These are phyloP conservation scores for Bimuria novae-zelandiae DNA, from an alignment of 2,329 filamentous ascomycete genomes.

Conservation along the genomic window DNA sequence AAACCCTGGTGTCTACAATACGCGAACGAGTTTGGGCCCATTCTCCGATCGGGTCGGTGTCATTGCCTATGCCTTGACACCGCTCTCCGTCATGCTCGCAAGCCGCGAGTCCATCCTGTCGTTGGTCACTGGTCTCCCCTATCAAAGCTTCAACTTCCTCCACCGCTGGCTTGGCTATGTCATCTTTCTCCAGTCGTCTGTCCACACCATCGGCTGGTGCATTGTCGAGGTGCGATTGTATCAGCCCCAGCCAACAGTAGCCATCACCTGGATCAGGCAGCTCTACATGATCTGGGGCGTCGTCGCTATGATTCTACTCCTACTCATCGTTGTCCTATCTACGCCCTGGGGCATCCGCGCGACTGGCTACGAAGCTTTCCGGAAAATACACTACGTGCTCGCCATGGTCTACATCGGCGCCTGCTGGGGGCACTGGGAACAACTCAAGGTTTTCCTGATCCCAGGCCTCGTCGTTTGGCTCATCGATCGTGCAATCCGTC, in stretches of 20 bases:
- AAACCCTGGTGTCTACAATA: constrained; percentile 61
- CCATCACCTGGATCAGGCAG: constrained; percentile 62
- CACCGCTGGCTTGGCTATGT: constrained; percentile 71
- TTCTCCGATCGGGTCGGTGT: constrained; percentile 72
- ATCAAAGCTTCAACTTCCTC: constrained; percentile 64
- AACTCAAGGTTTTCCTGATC: constrained; percentile 51
- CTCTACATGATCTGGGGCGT: constrained; percentile 75
- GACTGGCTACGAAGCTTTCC: constrained; percentile 78
- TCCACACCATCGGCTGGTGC: constrained; percentile 75
- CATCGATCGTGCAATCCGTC: constrained; percentile 64
- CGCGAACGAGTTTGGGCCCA: constrained; percentile 66
- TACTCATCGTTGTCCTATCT: constrained; percentile 65
- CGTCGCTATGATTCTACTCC: constrained; percentile 68
- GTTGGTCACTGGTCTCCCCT: constrained; percentile 72
- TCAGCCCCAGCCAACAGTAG: constrained; percentile 69
- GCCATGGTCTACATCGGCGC: constrained; percentile 76
- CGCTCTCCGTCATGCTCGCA: constrained; percentile 69
- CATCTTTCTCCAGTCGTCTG: constrained; percentile 67
- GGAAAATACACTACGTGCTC: constrained; percentile 73
- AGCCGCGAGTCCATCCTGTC: constrained; percentile 72
- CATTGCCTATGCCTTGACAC: constrained; percentile 74
- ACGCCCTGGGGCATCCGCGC: constrained; percentile 63
- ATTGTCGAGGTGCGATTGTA: constrained; percentile 70
- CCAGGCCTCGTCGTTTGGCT: constrained; percentile 67
- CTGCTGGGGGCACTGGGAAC: constrained; percentile 75